Evolutionary conservation across 148 eudicot genomes (phyloP).

Genomic region (Rhododendron ferrugineum): DNA sequence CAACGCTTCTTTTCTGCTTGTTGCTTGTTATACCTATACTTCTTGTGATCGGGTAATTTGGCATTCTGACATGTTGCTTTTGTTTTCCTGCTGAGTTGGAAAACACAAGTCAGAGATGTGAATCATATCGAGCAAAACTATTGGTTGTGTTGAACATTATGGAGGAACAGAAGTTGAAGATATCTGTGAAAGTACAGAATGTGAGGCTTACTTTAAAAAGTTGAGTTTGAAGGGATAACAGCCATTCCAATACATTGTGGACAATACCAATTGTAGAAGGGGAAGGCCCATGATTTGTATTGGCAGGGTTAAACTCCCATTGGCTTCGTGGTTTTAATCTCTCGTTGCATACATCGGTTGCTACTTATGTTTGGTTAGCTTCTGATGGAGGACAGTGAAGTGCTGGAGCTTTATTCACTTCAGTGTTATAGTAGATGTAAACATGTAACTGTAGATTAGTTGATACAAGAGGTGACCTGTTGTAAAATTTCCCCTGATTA

Average conservation of each 20-base stretch:
- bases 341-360: background rate
- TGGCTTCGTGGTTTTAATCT: background rate
- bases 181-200: conserved; percentile 20
- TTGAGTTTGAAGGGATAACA: conserved; percentile 5
- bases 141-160: conserved; percentile 9
- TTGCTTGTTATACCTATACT: background rate
- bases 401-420: background rate
- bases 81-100: conserved; percentile 9
- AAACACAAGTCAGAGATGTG: conserved; percentile 14
- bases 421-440: background rate
- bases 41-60: background rate
- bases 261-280: background rate
- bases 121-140: conserved; percentile 19
- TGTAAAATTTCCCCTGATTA: background rate
- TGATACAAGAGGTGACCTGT: background rate
- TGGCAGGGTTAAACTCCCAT: background rate
- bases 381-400: background rate
- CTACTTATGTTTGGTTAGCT: background rate
- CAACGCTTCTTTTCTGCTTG: background rate
- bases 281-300: background rate
- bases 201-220: conserved; percentile 8
- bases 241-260: background rate
- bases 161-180: conserved; percentile 22
- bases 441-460: conserved; percentile 7
- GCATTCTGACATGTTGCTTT: background rate